A percentile compares a stretch with the other conserved stretches of the same genome.
These are phyloP conservation scores for Phoma herbarum DNA, from an alignment of 2,329 filamentous ascomycete genomes.

Conservation along the genomic window DNA sequence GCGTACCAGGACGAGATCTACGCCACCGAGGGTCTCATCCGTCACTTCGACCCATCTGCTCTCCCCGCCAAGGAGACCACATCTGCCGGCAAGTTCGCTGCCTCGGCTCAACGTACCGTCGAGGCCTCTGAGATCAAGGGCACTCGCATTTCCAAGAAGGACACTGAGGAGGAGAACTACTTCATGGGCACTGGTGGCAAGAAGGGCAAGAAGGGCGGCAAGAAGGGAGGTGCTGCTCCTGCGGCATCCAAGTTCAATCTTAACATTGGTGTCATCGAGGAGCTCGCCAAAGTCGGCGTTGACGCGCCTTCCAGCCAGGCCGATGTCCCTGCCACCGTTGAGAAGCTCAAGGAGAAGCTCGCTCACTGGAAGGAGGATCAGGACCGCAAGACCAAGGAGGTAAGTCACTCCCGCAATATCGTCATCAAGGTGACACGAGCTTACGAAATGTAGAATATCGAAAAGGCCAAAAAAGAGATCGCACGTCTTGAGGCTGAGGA, in stretches of 20 bases:
- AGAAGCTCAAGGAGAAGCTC: constrained; percentile 94
- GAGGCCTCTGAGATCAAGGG: constrained; percentile 88
- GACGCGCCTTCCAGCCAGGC: constrained; percentile 86
- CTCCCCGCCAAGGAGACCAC: constrained; percentile 69
- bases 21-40: constrained; percentile 84
- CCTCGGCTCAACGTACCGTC: constrained; percentile 82
- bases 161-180: constrained; percentile 87
- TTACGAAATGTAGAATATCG: constrained; percentile 75
- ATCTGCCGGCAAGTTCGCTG: constrained; percentile 71
- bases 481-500: constrained; percentile 81
- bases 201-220: constrained; percentile 89
- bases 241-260: constrained; percentile 76
- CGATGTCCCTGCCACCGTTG: constrained; percentile 79
- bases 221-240: constrained; percentile 74
- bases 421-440: background rate
- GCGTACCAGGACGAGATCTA: constrained; percentile 95
- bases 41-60: constrained; percentile 84
- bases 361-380: constrained; percentile 92
- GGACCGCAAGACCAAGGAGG: constrained; percentile 86
- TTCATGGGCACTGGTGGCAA: constrained; percentile 75
- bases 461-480: constrained; percentile 95
- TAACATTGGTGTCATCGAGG: constrained; percentile 89
- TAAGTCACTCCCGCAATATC: constrained; percentile 58
- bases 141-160: constrained; percentile 82
- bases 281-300: constrained; percentile 83